phyloP scores from a whole-genome alignment of 805 yeast species.

The Monosporozyma yasuniensis region DNA sequence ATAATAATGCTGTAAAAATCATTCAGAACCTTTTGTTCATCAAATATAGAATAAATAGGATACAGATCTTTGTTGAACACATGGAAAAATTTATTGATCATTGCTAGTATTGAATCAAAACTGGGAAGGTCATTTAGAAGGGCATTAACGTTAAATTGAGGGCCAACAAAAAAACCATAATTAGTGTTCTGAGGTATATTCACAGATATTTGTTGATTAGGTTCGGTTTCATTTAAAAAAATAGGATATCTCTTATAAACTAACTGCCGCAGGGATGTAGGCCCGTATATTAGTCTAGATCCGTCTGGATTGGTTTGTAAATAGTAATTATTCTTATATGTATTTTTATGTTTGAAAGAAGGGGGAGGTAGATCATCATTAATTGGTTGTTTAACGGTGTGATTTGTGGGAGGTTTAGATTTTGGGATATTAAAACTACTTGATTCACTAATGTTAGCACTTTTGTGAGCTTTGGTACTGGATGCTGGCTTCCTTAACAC shows the following conservation, averaged over 20 bases:
- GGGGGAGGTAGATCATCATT: not conserved
- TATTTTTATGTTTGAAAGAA: slow-evolving; percentile 4
- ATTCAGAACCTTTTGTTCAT: slow-evolving; percentile 14
- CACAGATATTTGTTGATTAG: not conserved
- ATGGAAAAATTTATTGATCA: slow-evolving; percentile 12
- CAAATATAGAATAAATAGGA: slow-evolving; percentile 10
- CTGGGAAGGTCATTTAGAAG: slow-evolving; percentile 13
- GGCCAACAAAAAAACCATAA: not conserved
- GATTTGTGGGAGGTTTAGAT: not conserved
- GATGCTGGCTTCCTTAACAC: not conserved
- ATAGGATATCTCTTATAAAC: not conserved
- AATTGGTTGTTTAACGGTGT: not conserved
- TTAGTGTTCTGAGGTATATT: not conserved
- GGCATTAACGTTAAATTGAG: not conserved
- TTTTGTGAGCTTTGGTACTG: not conserved
- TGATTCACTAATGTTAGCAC: not conserved
- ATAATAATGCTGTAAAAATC: slow-evolving; percentile 15
- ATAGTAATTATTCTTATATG: slow-evolving; percentile 8
- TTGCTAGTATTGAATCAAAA: slow-evolving; percentile 9
- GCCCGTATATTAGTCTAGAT: slow-evolving; percentile 21
- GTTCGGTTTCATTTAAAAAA: not conserved
- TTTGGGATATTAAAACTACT: not conserved
- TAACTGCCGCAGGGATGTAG: slow-evolving; percentile 16
- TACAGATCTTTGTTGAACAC: slow-evolving; percentile 8
- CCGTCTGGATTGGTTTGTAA: slow-evolving; percentile 15